A percentile compares a stretch with the other conserved stretches of the same genome.
Evolutionary conservation across 257 asterid species (phyloP).

Genomic region (Galeopsis tetrahit): DNA sequence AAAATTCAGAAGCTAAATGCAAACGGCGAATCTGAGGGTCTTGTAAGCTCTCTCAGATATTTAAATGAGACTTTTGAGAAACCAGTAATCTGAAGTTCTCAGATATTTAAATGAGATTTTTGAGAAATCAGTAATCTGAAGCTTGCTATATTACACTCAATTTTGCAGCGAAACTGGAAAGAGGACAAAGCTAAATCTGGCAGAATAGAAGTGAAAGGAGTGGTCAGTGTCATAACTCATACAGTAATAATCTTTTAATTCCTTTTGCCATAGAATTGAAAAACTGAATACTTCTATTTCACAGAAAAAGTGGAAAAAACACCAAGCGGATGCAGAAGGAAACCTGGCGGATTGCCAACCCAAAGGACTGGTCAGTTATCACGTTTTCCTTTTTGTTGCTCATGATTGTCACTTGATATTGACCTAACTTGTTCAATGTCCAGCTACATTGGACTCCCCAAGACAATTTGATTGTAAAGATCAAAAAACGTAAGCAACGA

Average conservation of each 20-base stretch:
- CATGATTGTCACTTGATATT: conserved; percentile 27
- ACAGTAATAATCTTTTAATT: not conserved
- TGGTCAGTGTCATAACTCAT: conserved; percentile 43
- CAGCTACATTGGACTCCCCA: conserved; percentile 76
- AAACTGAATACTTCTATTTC: conserved; percentile 32
- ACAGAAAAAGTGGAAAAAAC: conserved; percentile 52
- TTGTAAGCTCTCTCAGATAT: conserved; percentile 51
- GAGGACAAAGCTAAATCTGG: conserved; percentile 59
- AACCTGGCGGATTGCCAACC: conserved; percentile 53
- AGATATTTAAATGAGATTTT: conserved; percentile 26
- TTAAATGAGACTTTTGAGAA: conserved; percentile 22
- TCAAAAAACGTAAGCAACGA: conserved; percentile 37
- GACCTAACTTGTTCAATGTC: conserved; percentile 35
- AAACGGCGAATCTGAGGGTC: conserved; percentile 63
- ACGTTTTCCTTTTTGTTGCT: conserved; percentile 23
- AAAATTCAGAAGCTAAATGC: conserved; percentile 68
- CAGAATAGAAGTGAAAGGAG: conserved; percentile 46
- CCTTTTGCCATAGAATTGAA: conserved; percentile 4
- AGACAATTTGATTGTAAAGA: conserved; percentile 42
- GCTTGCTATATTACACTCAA: conserved; percentile 33
- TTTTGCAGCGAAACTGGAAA: conserved; percentile 73
- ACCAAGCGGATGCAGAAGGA: conserved; percentile 40
- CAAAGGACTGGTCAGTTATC: conserved; percentile 75
- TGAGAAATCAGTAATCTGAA: conserved; percentile 10
- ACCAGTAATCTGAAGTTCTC: conserved; percentile 1